Percentiles rank a stretch among this genome's conserved stretches.
phyloP scores from a whole-genome alignment of 768 basidiomycete species.

The Termitomyces sp. region DNA sequence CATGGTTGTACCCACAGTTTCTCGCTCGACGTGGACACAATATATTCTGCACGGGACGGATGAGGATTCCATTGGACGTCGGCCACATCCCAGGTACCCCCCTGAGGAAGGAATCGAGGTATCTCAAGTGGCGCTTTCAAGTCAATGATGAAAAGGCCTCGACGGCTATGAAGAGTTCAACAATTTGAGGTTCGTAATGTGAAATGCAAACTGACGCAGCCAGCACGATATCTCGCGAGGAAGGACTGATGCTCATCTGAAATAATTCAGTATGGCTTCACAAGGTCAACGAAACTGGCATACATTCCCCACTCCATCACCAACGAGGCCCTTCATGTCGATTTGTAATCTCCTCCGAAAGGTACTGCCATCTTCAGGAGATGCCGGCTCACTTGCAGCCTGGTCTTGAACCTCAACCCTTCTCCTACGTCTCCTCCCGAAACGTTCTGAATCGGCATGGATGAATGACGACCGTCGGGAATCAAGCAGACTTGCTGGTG shows the following conservation, averaged over 20 bases:
- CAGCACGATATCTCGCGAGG: slow-evolving; percentile 83
- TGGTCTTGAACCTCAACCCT: slow-evolving; percentile 3
- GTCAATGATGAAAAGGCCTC: slow-evolving; percentile 94
- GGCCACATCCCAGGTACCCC: slow-evolving; percentile 93
- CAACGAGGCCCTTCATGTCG: slow-evolving; percentile 74
- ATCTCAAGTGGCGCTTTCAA: slow-evolving; percentile 80
- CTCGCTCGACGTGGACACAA: slow-evolving; percentile 85
- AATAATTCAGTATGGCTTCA: slow-evolving; percentile 6
- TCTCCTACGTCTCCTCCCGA: slow-evolving; percentile 3
- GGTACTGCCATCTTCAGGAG: slow-evolving; percentile 52
- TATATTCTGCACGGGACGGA: slow-evolving; percentile 65
- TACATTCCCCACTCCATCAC: slow-evolving; percentile 81
- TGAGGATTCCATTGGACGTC: slow-evolving; percentile 95
- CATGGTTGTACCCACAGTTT: slow-evolving; percentile 55
- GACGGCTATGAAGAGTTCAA: slow-evolving; percentile 40
- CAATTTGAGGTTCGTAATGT: background rate
- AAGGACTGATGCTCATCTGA: slow-evolving; percentile 90
- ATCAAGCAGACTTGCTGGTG: slow-evolving; percentile 12
- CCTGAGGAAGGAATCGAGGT: slow-evolving; percentile 93
- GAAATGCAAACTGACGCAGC: slow-evolving; percentile 53
- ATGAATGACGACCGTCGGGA: slow-evolving; percentile 10
- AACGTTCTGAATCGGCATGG: background rate
- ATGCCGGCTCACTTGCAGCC: slow-evolving; percentile 7
- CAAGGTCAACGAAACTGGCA: slow-evolving; percentile 22
- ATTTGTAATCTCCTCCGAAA: slow-evolving; percentile 61